phyloP scores from a whole-genome alignment of 495 filamentous ascomycete species.

The Aspergillus avenaceus region DNA sequence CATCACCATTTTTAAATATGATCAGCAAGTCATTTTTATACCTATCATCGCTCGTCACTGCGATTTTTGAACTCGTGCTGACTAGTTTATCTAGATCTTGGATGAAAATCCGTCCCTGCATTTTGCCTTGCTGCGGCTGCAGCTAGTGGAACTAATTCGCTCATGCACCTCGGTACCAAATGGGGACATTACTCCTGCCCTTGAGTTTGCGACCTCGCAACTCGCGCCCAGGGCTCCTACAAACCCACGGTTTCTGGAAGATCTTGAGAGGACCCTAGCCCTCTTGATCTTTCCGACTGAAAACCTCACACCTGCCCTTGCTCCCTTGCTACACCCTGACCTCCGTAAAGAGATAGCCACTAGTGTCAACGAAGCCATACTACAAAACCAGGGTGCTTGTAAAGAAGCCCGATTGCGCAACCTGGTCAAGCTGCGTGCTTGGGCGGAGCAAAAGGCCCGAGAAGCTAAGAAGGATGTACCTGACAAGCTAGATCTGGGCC shows the following conservation, averaged over 20 bases:
- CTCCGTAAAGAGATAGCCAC: constrained; percentile 79
- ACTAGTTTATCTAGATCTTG: constrained; percentile 63
- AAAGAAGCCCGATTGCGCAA: constrained; percentile 76
- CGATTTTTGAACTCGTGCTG: constrained; percentile 15
- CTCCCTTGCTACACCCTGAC: constrained; percentile 69
- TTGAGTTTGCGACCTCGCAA: constrained; percentile 83
- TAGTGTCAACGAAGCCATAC: constrained; percentile 81
- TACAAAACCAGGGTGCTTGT: constrained; percentile 63
- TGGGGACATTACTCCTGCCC: constrained; percentile 73
- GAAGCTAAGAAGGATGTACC: constrained; percentile 73
- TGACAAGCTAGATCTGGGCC: constrained; percentile 64
- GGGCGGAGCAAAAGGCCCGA: constrained; percentile 76
- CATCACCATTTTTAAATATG: constrained; percentile 96
- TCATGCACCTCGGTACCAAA: constrained; percentile 57
- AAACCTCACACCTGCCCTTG: constrained; percentile 69
- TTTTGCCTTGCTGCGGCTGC: constrained; percentile 84
- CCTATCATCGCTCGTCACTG: constrained; percentile 10
- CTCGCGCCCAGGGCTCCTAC: constrained; percentile 82
- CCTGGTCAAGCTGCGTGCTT: constrained; percentile 75
- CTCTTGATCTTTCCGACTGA: constrained; percentile 82
- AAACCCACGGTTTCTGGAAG: constrained; percentile 75
- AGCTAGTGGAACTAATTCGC: constrained; percentile 91
- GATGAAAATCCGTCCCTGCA: constrained; percentile 81
- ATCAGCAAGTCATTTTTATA: constrained; percentile 46
- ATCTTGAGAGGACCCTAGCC: constrained; percentile 89